Conservation (phyloP, 2,329 filamentous ascomycete genomes). For the Fusarium sp. region DNA sequence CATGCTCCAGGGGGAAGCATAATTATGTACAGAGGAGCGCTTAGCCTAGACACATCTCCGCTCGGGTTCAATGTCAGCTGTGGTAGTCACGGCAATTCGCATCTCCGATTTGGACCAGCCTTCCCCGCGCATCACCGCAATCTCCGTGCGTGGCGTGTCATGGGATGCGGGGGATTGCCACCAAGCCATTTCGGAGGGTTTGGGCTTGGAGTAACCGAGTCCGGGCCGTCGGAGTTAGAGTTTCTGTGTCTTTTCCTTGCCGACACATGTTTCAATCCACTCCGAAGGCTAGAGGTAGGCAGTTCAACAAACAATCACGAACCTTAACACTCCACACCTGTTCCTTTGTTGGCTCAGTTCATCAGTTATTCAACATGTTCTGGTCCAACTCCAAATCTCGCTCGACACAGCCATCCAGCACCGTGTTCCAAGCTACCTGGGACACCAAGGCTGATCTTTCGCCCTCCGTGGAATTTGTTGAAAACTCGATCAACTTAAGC, state of each 20-base stretch:
- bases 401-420: background rate
- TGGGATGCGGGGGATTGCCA: background rate
- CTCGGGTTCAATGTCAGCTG: background rate
- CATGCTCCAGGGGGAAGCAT: background rate
- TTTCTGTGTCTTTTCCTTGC: background rate
- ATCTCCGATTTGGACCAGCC: background rate
- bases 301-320: background rate
- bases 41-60: background rate
- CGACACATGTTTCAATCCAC: background rate
- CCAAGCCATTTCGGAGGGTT: background rate
- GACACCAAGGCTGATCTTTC: background rate
- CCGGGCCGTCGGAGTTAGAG: background rate
- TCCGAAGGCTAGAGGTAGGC: background rate
- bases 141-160: background rate
- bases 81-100: background rate
- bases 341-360: background rate
- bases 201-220: background rate
- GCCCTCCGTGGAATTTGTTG: background rate
- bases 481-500: background rate
- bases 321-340: background rate
- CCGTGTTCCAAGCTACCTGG: background rate
- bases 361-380: background rate
- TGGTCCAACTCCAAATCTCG: conserved; percentile 1
- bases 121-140: conserved; percentile 19
- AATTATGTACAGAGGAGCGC: background rate